Evolutionary conservation across 441 rosid genomes (phyloP).

Genomic region (Mallotus repandus): DNA sequence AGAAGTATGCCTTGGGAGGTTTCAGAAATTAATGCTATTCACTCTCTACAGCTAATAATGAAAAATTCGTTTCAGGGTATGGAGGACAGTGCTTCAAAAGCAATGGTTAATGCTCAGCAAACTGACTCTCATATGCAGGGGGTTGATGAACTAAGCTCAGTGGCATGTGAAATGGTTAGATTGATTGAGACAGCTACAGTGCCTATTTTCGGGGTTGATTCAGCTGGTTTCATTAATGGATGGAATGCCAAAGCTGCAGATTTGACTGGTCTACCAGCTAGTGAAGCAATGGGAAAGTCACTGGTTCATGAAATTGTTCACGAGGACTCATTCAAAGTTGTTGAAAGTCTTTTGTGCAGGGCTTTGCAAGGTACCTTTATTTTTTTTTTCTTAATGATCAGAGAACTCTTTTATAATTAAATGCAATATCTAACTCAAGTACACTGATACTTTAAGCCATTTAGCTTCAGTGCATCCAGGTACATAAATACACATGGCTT

Average conservation of each 20-base stretch:
- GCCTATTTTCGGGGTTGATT: conserved; percentile 81
- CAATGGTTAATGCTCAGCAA: conserved; percentile 26
- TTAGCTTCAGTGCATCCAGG: neutral
- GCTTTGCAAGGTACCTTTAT: conserved; percentile 60
- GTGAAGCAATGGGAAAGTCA: conserved; percentile 72
- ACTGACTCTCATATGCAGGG: conserved; percentile 30
- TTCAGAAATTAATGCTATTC: conserved; percentile 72
- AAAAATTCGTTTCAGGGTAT: conserved; percentile 52
- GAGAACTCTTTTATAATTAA: neutral
- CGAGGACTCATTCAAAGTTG: conserved; percentile 43
- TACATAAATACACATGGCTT: neutral
- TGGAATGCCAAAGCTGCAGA: conserved; percentile 79
- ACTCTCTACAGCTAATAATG: conserved; percentile 72
- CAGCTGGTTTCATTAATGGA: conserved; percentile 65
- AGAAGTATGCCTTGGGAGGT: conserved; percentile 81
- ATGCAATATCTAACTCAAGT: neutral
- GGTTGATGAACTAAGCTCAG: conserved; percentile 55
- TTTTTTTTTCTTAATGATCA: neutral
- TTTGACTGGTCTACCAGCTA: conserved; percentile 58
- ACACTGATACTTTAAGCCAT: neutral
- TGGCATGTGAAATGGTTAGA: conserved; percentile 81
- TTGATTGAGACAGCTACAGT: conserved; percentile 82
- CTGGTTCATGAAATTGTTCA: conserved; percentile 58
- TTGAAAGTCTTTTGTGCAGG: conserved; percentile 48
- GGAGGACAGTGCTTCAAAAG: conserved; percentile 43